phyloP scores from a whole-genome alignment of 2,329 filamentous ascomycete species.

The Fusarium tanahbumbuense region DNA sequence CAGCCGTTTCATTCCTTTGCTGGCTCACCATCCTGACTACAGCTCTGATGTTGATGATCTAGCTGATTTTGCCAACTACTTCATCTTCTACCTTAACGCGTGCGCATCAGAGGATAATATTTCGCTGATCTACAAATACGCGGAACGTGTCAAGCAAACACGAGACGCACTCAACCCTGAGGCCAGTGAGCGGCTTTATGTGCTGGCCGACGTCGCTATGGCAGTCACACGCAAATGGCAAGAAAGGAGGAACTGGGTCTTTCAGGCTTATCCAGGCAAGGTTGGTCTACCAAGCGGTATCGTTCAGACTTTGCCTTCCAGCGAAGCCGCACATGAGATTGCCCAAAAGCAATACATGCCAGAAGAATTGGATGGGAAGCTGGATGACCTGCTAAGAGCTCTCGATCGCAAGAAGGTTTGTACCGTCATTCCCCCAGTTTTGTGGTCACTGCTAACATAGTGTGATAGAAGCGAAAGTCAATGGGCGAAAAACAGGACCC shows the following conservation, averaged over 20 bases:
- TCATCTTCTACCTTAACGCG: slow-evolving; percentile 86
- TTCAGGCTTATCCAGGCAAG: slow-evolving; percentile 86
- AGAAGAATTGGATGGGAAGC: slow-evolving; percentile 77
- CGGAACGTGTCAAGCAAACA: slow-evolving; percentile 91
- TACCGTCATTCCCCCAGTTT: neutral
- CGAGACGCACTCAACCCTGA: slow-evolving; percentile 78
- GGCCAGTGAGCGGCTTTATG: slow-evolving; percentile 80
- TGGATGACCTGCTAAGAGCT: slow-evolving; percentile 74
- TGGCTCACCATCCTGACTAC: slow-evolving; percentile 96
- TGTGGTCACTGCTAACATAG: slow-evolving; percentile 40
- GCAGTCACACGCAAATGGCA: slow-evolving; percentile 86
- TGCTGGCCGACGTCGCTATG: slow-evolving; percentile 88
- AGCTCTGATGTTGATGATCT: slow-evolving; percentile 73
- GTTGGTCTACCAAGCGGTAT: slow-evolving; percentile 83
- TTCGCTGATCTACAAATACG: slow-evolving; percentile 89
- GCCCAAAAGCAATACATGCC: slow-evolving; percentile 87
- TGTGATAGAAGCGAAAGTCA: slow-evolving; percentile 67
- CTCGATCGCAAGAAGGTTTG: slow-evolving; percentile 79
- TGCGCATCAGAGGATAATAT: slow-evolving; percentile 90
- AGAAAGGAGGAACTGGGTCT: slow-evolving; percentile 84
- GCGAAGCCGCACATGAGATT: slow-evolving; percentile 84
- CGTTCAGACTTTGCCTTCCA: slow-evolving; percentile 79
- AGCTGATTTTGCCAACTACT: slow-evolving; percentile 85
- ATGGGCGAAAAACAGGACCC: slow-evolving; percentile 62
- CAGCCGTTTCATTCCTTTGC: slow-evolving; percentile 83